Evolutionary conservation across 495 filamentous ascomycete species (phyloP), one percentile per base, ranked within the genome.

Genomic region (Jackrogersella minutella): DNA sequence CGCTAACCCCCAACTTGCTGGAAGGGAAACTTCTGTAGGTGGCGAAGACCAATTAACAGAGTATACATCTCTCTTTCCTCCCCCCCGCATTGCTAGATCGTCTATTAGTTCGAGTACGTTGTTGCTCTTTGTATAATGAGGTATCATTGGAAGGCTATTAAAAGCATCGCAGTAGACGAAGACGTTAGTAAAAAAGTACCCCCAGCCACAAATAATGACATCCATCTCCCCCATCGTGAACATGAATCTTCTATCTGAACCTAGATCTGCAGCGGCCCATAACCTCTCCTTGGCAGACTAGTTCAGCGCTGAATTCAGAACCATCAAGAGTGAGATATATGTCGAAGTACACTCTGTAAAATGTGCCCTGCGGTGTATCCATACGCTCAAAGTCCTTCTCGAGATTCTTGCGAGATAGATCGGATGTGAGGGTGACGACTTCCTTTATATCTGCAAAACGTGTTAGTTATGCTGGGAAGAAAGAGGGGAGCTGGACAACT

Each of bases 361-460:
- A 99, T 10, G 93, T 96, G 57, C 95, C 95, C 75, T 99, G 95
- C 1, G 95, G 95, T 3, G 95, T 99, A 77, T 99, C 95, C 95
- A 99, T 99, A 70, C 96, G 88, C 79, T 99, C 95, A 62, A 99
- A 99, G 74, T 99, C 95, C 76, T 97, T 98, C 77, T 99, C 95
- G 1, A 99, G 87, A 75, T 97, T 98, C 84, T 99, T 99, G 64
- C 95, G 90, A 13, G 93, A 97, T 33, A 99, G 84, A 76, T 99
- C 95, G 41, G 93, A 97, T 7, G 96, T 98, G 37, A 99, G 88
- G 1, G 95, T 99, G 61, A 99, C 96, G 28, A 99, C 93, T 78
- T 99, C 95, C 84, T 98, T 98, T 87, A 99, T 97, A 66, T 93
- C 94, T 99, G 71, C 58, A 3, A 16, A 64, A 47, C 43, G 4